Base-by-base conservation (phyloP, 2,329 filamentous ascomycete species). In the Helotiales sp. region DNA sequence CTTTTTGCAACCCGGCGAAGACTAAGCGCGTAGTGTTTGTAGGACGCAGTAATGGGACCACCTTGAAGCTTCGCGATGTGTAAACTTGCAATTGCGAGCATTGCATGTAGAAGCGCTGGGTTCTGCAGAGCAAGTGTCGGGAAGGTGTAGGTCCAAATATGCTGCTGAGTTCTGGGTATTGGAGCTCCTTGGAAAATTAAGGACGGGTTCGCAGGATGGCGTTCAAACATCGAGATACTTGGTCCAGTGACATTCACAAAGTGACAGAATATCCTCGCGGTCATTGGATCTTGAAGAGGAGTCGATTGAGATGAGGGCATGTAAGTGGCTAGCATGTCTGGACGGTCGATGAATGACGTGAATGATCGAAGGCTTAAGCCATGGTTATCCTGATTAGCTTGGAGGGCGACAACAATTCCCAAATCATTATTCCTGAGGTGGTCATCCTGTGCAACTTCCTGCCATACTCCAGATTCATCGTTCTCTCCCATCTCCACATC, bases 11-110 rank as follows among this genome's bases (percentile, higher is more conserved):
- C 82, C 57, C 90, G 80, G 61, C 92, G 87, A 47, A 97, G 78
- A 9, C 93, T 88, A 65, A 93, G 86, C 56, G 95, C 91, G 64
- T 98, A 98, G 71, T 99, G 95, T 68, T 95, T 93, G 69, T 95
- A 83, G 0, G 93, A 93, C 8, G 91, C 87, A 0, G 89, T 93
- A 0, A 86, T 82, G 0, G 90, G 88, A 1, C 84, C 83, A 27
- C 82, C 79, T 69, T 96, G 89, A 4, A 96, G 79, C 66, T 89
- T 90, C 27, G 93, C 89, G 67, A 97, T 93, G 68, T 98, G 93
- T 40, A 97, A 75, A 71, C 90, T 93, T 24, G 89, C 88, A 33
- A 97, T 73, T 0, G 93, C 93, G 33, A 98, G 83, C 73, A 98
- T 96, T 8, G 93, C 90, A 69, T 98, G 93, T 19, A 98, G 81